Evolutionary conservation across 192 early-diverging fungal genomes (phyloP).

Genomic region (Diversispora epigaea): DNA sequence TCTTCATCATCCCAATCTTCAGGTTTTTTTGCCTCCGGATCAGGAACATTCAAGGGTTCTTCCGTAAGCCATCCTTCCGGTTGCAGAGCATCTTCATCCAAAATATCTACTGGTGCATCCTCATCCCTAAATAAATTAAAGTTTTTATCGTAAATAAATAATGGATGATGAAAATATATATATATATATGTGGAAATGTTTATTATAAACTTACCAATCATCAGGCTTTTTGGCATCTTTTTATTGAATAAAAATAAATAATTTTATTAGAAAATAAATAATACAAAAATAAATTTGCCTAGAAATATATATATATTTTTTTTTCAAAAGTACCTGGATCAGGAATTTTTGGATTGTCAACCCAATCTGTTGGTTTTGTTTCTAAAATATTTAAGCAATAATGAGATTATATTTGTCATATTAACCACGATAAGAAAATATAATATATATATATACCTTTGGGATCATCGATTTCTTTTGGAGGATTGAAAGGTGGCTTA

Average conservation of each 20-base stretch:
- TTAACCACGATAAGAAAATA: slow-evolving; percentile 9
- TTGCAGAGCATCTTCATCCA: slow-evolving; percentile 74
- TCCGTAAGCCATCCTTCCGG: slow-evolving; percentile 87
- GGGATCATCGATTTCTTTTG: slow-evolving; percentile 74
- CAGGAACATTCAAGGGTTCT: slow-evolving; percentile 70
- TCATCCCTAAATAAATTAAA: slow-evolving; percentile 60
- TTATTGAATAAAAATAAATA: background rate
- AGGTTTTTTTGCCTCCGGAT: slow-evolving; percentile 80
- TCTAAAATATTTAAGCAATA: slow-evolving; percentile 44
- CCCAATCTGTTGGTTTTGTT: slow-evolving; percentile 86
- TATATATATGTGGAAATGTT: background rate
- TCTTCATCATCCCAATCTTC: slow-evolving; percentile 92
- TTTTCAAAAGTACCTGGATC: slow-evolving; percentile 53
- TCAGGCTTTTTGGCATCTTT: slow-evolving; percentile 42
- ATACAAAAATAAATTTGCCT: background rate
- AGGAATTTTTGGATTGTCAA: slow-evolving; percentile 77
- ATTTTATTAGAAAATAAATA: background rate
- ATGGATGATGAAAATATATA: background rate
- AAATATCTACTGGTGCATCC: slow-evolving; percentile 75
- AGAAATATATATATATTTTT: background rate
- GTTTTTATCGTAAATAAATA: background rate
- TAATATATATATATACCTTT: slow-evolving; percentile 46
- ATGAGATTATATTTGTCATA: slow-evolving; percentile 47
- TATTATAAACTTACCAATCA: slow-evolving; percentile 34
- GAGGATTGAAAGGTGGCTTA: slow-evolving; percentile 83